These are phyloP conservation scores for Pichia gijzeniarum DNA, from an alignment of 805 yeast species.

Conservation along the genomic window DNA sequence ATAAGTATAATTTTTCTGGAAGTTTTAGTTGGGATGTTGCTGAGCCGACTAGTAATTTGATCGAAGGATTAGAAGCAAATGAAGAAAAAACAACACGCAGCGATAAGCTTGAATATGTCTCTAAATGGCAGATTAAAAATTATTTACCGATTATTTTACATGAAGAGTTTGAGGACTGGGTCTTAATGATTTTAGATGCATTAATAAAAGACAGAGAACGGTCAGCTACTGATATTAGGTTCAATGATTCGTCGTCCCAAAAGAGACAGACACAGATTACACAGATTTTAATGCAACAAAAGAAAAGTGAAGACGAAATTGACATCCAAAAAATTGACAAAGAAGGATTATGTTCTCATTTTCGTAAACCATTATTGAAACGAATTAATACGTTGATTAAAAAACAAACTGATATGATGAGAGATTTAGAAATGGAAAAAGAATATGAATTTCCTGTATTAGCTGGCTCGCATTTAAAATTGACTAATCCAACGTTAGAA, in stretches of 20 bases:
- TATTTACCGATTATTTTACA: conserved; percentile 71
- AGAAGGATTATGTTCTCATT: conserved; percentile 45
- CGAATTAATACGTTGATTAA: conserved; percentile 60
- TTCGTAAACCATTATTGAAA: conserved; percentile 58
- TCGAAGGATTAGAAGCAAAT: conserved; percentile 18
- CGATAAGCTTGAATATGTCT: conserved; percentile 43
- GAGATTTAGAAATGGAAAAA: conserved; percentile 53
- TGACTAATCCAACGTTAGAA: conserved; percentile 71
- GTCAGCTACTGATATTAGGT: conserved; percentile 5
- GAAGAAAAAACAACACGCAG: conserved; percentile 15
- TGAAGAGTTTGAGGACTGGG: conserved; percentile 85
- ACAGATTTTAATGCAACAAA: conserved; percentile 42
- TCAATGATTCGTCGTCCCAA: conserved; percentile 39
- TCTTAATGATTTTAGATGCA: conserved; percentile 65
- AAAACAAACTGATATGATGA: conserved; percentile 65
- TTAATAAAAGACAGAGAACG: conserved; percentile 50
- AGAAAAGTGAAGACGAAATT: conserved; percentile 17
- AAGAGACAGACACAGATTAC: conserved; percentile 60
- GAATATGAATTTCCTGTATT: conserved; percentile 70
- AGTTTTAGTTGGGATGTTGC: conserved; percentile 42
- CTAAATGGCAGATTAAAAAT: conserved; percentile 72
- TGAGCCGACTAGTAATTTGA: conserved; percentile 20
- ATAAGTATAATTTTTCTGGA: conserved; percentile 82
- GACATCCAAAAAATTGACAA: conserved; percentile 23
- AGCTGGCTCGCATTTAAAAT: conserved; percentile 61